Evolutionary conservation across 495 filamentous ascomycete species (phyloP).

Genomic region (Ramalina peruviana): DNA sequence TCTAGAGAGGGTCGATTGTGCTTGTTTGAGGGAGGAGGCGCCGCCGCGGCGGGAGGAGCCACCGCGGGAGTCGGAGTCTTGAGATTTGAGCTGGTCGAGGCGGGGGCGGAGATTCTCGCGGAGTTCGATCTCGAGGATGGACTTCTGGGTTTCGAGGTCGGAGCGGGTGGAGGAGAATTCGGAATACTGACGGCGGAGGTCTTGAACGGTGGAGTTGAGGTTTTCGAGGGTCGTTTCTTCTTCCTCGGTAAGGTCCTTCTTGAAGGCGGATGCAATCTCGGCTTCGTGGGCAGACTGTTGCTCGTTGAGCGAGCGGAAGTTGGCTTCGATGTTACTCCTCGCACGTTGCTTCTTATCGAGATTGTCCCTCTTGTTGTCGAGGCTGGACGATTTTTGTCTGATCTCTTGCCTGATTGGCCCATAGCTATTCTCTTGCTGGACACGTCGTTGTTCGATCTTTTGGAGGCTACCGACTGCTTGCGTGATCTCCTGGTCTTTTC

Average conservation of each 20-base stretch:
- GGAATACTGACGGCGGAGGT: conserved; percentile 57
- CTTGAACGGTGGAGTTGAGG: conserved; percentile 52
- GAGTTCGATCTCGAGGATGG: conserved; percentile 67
- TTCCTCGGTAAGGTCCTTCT: conserved; percentile 68
- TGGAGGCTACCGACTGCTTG: conserved; percentile 63
- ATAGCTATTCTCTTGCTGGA: conserved; percentile 70
- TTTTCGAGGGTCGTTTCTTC: conserved; percentile 72
- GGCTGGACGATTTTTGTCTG: conserved; percentile 50
- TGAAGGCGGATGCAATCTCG: conserved; percentile 76
- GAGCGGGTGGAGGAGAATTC: conserved; percentile 58
- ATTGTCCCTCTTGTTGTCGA: conserved; percentile 59
- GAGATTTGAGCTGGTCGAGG: conserved; percentile 72
- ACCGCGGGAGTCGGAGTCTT: conserved; percentile 51
- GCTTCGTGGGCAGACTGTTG: conserved; percentile 58
- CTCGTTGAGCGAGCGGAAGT: conserved; percentile 60
- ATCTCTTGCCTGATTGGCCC: conserved; percentile 64
- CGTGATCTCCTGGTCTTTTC: conserved; percentile 76
- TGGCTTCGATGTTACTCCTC: conserved; percentile 58
- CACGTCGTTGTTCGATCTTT: conserved; percentile 65
- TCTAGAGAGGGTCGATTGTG: conserved; percentile 69
- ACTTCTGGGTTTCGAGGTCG: conserved; percentile 70
- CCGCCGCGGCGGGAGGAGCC: conserved; percentile 45
- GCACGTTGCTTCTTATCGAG: conserved; percentile 58
- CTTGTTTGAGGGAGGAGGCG: conserved; percentile 45
- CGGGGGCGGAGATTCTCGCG: conserved; percentile 71